These are phyloP conservation scores for Trichoderma sp. DNA, from an alignment of 2,329 filamentous ascomycete genomes.

Conservation along the genomic window DNA sequence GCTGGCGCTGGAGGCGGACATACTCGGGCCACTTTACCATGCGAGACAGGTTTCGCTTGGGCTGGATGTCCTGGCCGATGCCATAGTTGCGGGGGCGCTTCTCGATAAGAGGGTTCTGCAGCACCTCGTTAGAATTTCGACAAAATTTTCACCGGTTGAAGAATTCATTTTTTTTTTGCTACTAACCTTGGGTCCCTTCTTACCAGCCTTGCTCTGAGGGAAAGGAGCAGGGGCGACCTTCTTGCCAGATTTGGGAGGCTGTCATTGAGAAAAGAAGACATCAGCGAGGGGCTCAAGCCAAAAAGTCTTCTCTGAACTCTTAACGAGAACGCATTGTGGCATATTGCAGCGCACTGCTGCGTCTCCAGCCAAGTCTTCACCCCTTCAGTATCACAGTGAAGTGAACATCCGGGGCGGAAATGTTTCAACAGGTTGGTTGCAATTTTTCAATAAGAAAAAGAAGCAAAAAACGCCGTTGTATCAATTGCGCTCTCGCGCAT, in stretches of 20 bases:
- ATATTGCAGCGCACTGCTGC: conserved; percentile 53
- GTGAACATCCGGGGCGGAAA: conserved; percentile 39
- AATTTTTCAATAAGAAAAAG: not conserved
- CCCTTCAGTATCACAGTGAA: conserved; percentile 34
- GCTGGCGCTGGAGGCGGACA: conserved; percentile 92
- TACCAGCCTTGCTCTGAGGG: conserved; percentile 89
- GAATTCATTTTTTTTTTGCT: conserved; percentile 44
- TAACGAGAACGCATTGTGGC: conserved; percentile 70
- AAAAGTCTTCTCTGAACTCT: conserved; percentile 89
- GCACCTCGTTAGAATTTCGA: not conserved
- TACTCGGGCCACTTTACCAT: conserved; percentile 99
- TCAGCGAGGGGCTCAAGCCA: conserved; percentile 84
- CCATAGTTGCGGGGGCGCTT: conserved; percentile 97
- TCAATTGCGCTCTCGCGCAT: conserved; percentile 39
- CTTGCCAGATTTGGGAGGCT: conserved; percentile 98
- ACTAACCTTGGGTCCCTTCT: conserved; percentile 92
- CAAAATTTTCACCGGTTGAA: not conserved
- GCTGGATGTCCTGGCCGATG: conserved; percentile 98
- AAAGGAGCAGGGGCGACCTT: conserved; percentile 97
- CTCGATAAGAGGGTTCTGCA: conserved; percentile 97
- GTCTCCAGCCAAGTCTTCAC: conserved; percentile 71
- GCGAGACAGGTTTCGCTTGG: conserved; percentile 89
- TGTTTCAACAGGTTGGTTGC: conserved; percentile 37
- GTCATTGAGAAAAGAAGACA: conserved; percentile 99
- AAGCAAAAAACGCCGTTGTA: conserved; percentile 38